A percentile compares a stretch with the other conserved stretches of the same genome.
Evolutionary conservation across 2,329 filamentous ascomycete species (phyloP).

Genomic region (Penicillium brevicompactum): DNA sequence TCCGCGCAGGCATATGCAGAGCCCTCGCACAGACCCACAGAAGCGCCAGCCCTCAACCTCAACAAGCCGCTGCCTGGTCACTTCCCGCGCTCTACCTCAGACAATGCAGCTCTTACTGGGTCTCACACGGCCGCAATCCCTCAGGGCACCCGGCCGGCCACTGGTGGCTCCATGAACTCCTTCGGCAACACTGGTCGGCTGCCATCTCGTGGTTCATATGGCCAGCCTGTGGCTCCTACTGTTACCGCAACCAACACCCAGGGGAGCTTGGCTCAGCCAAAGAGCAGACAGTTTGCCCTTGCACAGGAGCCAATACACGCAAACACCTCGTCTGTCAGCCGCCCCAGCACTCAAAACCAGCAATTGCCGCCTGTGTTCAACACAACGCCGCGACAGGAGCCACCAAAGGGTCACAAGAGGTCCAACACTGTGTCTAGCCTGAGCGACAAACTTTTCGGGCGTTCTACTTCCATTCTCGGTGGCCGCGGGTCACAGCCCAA

Average conservation of each 20-base stretch:
- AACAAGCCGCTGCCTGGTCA: conserved; percentile 52
- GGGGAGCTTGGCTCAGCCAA: conserved; percentile 84
- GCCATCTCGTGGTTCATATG: conserved; percentile 78
- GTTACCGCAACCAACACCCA: conserved; percentile 87
- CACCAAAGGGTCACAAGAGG: conserved; percentile 61
- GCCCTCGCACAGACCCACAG: neutral
- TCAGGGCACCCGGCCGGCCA: conserved; percentile 67
- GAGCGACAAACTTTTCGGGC: conserved; percentile 80
- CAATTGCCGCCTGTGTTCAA: conserved; percentile 61
- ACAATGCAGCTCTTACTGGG: conserved; percentile 58
- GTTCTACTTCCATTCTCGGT: conserved; percentile 80
- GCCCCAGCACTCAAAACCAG: conserved; percentile 60
- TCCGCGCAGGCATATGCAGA: conserved; percentile 10
- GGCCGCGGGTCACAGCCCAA: conserved; percentile 45
- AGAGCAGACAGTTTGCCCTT: conserved; percentile 68
- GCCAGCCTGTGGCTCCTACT: conserved; percentile 82
- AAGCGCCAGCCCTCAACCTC: conserved; percentile 21
- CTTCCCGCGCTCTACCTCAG: conserved; percentile 56
- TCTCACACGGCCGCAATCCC: conserved; percentile 43
- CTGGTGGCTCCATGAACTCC: conserved; percentile 77
- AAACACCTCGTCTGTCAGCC: conserved; percentile 58
- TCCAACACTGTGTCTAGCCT: conserved; percentile 79
- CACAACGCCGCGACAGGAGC: conserved; percentile 54
- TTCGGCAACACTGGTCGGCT: conserved; percentile 58
- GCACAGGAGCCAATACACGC: conserved; percentile 57